Evolutionary conservation across 2,329 filamentous ascomycete species (phyloP), one percentile per base, ranked within the genome.

Genomic region (Calonectria honghensis): DNA sequence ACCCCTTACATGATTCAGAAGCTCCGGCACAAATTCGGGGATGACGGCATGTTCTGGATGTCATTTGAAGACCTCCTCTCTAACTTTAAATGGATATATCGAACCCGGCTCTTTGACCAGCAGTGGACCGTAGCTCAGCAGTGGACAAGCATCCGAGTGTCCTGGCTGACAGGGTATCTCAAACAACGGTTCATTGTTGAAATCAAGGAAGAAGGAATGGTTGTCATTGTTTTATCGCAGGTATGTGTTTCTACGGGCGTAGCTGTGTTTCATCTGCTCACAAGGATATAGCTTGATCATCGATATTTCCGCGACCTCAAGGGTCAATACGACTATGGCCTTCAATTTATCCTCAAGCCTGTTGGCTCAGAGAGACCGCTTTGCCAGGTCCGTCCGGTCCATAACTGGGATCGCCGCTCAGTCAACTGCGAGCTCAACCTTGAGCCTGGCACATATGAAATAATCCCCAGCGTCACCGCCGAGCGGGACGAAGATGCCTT

Each of bases 341-440:
- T 89, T 11, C 84, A 87, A 72, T 89, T 89, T 72, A 79, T 88
- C 7, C 81, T 89, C n/a, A 83, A 84, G 63, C 67, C 73, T 7
- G 57, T 71, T 4, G 75, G 63, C 14, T 70, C 79, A 18, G 20
- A 31, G 10, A 75, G 64, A 3, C 69, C 75, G 7, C 76, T 80
- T 27, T 81, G 79, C 57, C 76, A 80, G 10, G 78, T 80, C 10
- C 73, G 79, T 16, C 63, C 79, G 18, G 70, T 72, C n/a, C 77
- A 79, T 32, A 77, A 77, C 16, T 84, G 82, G 79, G 84, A 93
- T 87, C 89, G 87, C 63, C 90, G 94, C 10, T 93, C 92, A 1
- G 91, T 94, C 18, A 94, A 91, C 72, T 93, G 91, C n/a, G 94
- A 95, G 80, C 86, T 95, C n/a, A 87, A 92, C 48, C 90, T 95